Conservation (phyloP, 1,284 basidiomycete genomes). For the Coniophora puteana region DNA sequence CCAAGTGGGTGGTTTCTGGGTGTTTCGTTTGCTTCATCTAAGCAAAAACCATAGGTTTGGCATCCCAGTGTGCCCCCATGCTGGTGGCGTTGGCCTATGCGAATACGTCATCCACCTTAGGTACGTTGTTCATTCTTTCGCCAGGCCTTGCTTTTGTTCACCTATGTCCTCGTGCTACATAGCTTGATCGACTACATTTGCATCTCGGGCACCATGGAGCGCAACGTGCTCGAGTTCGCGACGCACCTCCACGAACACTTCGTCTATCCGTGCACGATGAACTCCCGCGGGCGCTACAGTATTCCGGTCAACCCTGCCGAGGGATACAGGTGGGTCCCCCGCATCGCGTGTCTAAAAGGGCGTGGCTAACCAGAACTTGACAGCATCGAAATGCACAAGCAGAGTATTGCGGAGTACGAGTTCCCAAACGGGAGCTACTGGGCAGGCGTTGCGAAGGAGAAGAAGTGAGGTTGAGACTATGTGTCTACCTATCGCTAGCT, state of each 20-base stretch:
- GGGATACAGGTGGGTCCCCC: conserved; percentile 54
- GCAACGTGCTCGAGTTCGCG: conserved; percentile 83
- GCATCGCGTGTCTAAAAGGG: neutral
- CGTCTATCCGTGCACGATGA: conserved; percentile 81
- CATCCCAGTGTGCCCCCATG: conserved; percentile 85
- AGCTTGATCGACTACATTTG: conserved; percentile 87
- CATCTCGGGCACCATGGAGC: conserved; percentile 83
- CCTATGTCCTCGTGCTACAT: neutral
- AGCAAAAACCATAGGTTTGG: conserved; percentile 48
- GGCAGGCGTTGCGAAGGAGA: conserved; percentile 28
- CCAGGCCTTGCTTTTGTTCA: no score
- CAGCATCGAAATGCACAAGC: conserved; percentile 69
- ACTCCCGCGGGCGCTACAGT: conserved; percentile 78
- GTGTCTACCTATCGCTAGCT: no score
- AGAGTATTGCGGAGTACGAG: conserved; percentile 65
- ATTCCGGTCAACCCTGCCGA: conserved; percentile 58
- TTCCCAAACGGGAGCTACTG: conserved; percentile 71
- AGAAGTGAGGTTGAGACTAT: neutral
- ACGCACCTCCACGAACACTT: conserved; percentile 92
- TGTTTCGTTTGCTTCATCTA: neutral
- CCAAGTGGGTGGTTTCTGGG: conserved; percentile 72
- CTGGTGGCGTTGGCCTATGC: conserved; percentile 88
- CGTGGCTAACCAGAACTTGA: neutral
- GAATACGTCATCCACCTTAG: conserved; percentile 84
- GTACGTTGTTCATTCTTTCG: conserved; percentile 28